phyloP scores from a whole-genome alignment of 352 stramenopile genomes.

The Globisporangium viniferum region DNA sequence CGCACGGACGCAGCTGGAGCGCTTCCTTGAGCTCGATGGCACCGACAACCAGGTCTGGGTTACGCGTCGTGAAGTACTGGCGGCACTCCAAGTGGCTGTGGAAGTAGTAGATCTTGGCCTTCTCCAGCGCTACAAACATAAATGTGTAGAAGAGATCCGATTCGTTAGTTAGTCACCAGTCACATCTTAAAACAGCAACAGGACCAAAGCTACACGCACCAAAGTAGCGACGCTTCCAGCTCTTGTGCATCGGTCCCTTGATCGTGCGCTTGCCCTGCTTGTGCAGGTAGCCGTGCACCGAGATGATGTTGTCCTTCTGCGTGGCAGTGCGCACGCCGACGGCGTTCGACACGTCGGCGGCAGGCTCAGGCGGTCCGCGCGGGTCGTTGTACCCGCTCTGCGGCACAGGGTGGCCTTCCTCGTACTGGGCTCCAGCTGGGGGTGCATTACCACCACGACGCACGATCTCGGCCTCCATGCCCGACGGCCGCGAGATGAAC shows the following conservation, averaged over 20 bases:
- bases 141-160: neutral
- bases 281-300: slow-evolving; percentile 87
- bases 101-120: slow-evolving; percentile 90
- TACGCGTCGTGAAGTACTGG: slow-evolving; percentile 86
- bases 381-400: slow-evolving; percentile 36
- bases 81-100: slow-evolving; percentile 82
- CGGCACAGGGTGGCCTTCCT: slow-evolving; percentile 24
- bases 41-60: slow-evolving; percentile 75
- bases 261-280: slow-evolving; percentile 87
- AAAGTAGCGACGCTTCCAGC: slow-evolving; percentile 86
- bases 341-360: slow-evolving; percentile 72
- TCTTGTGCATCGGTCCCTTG: slow-evolving; percentile 87
- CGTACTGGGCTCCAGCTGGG: neutral
- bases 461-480: slow-evolving; percentile 59
- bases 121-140: slow-evolving; percentile 50
- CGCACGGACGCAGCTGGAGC: slow-evolving; percentile 75
- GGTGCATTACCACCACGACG: slow-evolving; percentile 19
- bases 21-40: slow-evolving; percentile 84
- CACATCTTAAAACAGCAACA: neutral
- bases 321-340: slow-evolving; percentile 31
- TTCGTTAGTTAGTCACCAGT: neutral
- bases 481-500: slow-evolving; percentile 27
- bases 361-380: slow-evolving; percentile 45
- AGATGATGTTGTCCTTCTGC: slow-evolving; percentile 81
- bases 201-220: slow-evolving; percentile 42